Percentiles rank a stretch among this genome's conserved stretches.
Evolutionary conservation across 2,329 filamentous ascomycete genomes (phyloP).

Genomic region (Chaetothyriales sp.): DNA sequence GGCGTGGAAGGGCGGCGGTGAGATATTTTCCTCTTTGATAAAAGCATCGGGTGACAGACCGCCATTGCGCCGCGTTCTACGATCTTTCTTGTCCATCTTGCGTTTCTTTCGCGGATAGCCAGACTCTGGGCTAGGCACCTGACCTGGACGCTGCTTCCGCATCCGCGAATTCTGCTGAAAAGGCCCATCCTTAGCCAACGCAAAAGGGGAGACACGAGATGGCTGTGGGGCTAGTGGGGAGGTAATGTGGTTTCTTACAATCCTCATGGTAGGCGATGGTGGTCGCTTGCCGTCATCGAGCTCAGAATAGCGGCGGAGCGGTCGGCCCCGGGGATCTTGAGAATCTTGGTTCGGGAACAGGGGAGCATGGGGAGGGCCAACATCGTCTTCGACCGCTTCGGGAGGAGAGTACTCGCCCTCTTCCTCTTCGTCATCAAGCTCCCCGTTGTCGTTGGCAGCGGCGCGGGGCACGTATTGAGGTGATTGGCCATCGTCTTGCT

Average conservation of each 20-base stretch:
- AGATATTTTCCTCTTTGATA: conserved; percentile 49
- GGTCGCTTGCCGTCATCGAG: conserved; percentile 13
- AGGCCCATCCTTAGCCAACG: conserved; percentile 36
- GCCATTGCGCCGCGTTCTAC: conserved; percentile 19
- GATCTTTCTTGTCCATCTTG: conserved; percentile 29
- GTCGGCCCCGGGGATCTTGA: conserved; percentile 15
- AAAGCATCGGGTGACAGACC: conserved; percentile 31
- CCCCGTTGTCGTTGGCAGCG: conserved; percentile 5
- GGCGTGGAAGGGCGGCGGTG: conserved; percentile 41
- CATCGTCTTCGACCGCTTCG: conserved; percentile 25
- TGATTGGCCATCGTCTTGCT: conserved; percentile 2
- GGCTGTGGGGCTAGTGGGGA: conserved; percentile 62
- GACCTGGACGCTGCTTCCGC: conserved; percentile 23
- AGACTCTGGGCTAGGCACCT: conserved; percentile 28
- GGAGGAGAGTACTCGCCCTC: conserved; percentile 36
- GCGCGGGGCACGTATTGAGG: conserved; percentile 1
- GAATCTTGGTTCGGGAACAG: conserved; percentile 10
- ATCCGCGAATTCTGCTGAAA: conserved; percentile 41
- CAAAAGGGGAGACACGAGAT: conserved; percentile 48
- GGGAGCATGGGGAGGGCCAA: conserved; percentile 11
- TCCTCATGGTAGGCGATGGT: conserved; percentile 35
- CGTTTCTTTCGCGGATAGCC: conserved; percentile 37
- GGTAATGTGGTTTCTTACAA: conserved; percentile 59
- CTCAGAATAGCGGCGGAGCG: conserved; percentile 17
- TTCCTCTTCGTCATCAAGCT: conserved; percentile 24